These are phyloP conservation scores for Daedaleopsis nitida DNA, from an alignment of 768 basidiomycete genomes.

Conservation along the genomic window DNA sequence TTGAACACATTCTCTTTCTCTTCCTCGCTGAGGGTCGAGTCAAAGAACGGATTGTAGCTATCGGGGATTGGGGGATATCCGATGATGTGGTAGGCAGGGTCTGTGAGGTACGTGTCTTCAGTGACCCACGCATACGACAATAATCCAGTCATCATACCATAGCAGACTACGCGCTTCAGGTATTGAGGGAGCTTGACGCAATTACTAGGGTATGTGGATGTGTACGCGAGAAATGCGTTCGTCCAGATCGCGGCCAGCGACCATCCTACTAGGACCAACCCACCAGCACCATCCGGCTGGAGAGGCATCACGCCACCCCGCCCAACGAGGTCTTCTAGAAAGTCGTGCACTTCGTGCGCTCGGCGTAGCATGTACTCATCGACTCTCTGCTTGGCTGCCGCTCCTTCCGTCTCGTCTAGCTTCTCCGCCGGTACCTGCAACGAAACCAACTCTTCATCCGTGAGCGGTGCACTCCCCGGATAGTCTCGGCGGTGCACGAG, in stretches of 20 bases:
- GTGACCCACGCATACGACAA: too few relatives aligned
- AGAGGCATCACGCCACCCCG: not conserved
- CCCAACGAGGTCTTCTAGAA: conserved; percentile 1
- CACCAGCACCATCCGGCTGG: not conserved
- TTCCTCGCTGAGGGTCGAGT: not conserved
- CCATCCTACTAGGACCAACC: conserved; percentile 18
- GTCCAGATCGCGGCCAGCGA: conserved; percentile 7
- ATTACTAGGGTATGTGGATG: not conserved
- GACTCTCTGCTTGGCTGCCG: not conserved
- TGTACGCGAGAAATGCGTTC: conserved; percentile 10
- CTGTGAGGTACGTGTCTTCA: not conserved
- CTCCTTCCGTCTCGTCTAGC: not conserved
- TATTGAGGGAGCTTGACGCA: conserved; percentile 2
- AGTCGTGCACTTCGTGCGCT: not conserved
- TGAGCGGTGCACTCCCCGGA: conserved; percentile 16
- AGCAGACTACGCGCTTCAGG: conserved; percentile 5
- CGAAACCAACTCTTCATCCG: conserved; percentile 7
- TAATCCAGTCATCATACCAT: not conserved
- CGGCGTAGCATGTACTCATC: not conserved
- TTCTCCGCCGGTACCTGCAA: not conserved
- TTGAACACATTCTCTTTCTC: conserved; percentile 4
- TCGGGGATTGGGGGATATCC: not conserved
- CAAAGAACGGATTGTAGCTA: conserved; percentile 6
- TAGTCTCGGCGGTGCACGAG: conserved; percentile 23
- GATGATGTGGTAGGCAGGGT: not conserved